Percentiles rank a stretch among this genome's conserved stretches.
Evolutionary conservation across 2,329 filamentous ascomycete genomes (phyloP).

Genomic region (Aspergillus sp.): DNA sequence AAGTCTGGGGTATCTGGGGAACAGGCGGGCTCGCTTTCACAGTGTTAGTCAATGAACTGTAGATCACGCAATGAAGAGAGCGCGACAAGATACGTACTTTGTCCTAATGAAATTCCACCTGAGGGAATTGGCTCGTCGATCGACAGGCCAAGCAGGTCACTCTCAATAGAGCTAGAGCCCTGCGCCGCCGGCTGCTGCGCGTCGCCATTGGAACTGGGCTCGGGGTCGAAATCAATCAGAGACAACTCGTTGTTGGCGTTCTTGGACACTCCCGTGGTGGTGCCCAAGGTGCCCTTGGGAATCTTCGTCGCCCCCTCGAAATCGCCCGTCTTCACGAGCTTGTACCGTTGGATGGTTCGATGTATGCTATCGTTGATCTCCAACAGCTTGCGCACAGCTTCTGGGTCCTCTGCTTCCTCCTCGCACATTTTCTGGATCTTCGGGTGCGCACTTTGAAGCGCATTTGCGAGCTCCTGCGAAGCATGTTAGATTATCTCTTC

Average conservation of each 20-base stretch:
- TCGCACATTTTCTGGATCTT: conserved; percentile 99
- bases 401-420: conserved; percentile 94
- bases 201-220: conserved; percentile 49
- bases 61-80: background rate
- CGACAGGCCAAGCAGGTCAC: conserved; percentile 86
- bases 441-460: conserved; percentile 88
- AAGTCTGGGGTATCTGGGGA: conserved; percentile 35
- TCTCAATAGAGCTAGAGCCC: conserved; percentile 71
- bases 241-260: conserved; percentile 78
- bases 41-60: background rate
- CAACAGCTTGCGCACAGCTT: conserved; percentile 90
- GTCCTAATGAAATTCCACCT: conserved; percentile 84
- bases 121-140: conserved; percentile 71
- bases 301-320: conserved; percentile 79
- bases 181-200: conserved; percentile 47
- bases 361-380: conserved; percentile 99
- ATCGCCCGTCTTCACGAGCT: conserved; percentile 93
- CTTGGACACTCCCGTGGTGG: conserved; percentile 64
- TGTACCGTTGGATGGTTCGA: conserved; percentile 91
- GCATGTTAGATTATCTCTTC: background rate
- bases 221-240: conserved; percentile 81
- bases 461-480: conserved; percentile 74
- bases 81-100: conserved; percentile 58
- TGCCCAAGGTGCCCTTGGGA: conserved; percentile 74
- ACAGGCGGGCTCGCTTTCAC: background rate